Evolutionary conservation across 192 early-diverging fungal species (phyloP).

Genomic region (Chytriomyces sp.): DNA sequence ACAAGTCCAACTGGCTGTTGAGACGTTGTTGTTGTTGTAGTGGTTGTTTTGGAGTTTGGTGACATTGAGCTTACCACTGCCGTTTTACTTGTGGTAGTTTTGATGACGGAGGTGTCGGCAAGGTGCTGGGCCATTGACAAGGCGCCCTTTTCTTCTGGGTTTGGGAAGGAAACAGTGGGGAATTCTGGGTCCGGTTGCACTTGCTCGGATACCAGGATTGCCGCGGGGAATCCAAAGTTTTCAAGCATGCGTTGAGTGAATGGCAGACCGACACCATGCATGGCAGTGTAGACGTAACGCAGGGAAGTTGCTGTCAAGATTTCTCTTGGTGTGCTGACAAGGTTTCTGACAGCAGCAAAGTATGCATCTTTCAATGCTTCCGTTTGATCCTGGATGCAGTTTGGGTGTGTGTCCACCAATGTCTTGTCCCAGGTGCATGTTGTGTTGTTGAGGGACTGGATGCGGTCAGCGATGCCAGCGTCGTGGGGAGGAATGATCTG

Average conservation of each 20-base stretch:
- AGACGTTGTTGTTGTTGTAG: slow-evolving; percentile 52
- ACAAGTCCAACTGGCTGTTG: slow-evolving; percentile 55
- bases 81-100: not conserved
- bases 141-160: slow-evolving; percentile 85
- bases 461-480: slow-evolving; percentile 75
- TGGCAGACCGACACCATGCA: slow-evolving; percentile 91
- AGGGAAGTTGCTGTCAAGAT: slow-evolving; percentile 54
- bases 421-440: slow-evolving; percentile 73
- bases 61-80: not conserved
- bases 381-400: slow-evolving; percentile 59
- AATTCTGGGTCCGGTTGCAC: slow-evolving; percentile 85
- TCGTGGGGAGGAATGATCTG: slow-evolving; percentile 93
- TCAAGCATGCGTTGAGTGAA: slow-evolving; percentile 75
- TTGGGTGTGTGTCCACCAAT: slow-evolving; percentile 57
- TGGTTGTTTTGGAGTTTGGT: slow-evolving; percentile 67
- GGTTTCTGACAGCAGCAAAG: slow-evolving; percentile 49
- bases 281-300: slow-evolving; percentile 87
- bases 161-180: slow-evolving; percentile 66
- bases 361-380: slow-evolving; percentile 73
- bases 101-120: slow-evolving; percentile 8
- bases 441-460: slow-evolving; percentile 40
- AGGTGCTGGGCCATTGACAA: slow-evolving; percentile 52
- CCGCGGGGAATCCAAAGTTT: slow-evolving; percentile 69
- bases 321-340: slow-evolving; percentile 38
- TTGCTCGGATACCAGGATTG: slow-evolving; percentile 70